phyloP scores from a whole-genome alignment of 345 rosid genomes.

The Salix caprea region DNA sequence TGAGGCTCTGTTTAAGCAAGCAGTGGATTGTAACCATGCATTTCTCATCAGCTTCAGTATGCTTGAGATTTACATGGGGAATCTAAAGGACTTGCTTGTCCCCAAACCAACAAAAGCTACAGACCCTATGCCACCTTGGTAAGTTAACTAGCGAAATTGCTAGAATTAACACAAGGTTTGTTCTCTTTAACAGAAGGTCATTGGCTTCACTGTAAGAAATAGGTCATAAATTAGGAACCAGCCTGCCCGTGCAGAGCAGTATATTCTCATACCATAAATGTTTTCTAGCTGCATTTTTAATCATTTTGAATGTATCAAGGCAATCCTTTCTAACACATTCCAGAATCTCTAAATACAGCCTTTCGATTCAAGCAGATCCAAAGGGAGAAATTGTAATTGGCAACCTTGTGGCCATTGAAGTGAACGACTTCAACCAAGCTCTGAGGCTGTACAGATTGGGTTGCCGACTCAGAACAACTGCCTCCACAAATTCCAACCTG shows the following conservation, averaged over 20 bases:
- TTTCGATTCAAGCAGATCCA: slow-evolving; percentile 52
- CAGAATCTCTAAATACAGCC: slow-evolving; percentile 43
- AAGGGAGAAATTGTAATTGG: slow-evolving; percentile 59
- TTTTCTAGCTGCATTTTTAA: neutral
- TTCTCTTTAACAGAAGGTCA: neutral
- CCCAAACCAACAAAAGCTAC: slow-evolving; percentile 49
- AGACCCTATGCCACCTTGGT: slow-evolving; percentile 59
- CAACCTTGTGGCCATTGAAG: slow-evolving; percentile 55
- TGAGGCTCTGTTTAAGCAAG: slow-evolving; percentile 54
- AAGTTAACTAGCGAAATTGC: slow-evolving; percentile 13
- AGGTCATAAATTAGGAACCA: too few species aligned
- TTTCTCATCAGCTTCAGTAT: slow-evolving; percentile 62
- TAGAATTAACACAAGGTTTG: neutral
- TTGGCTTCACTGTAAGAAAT: neutral
- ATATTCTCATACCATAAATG: too few species aligned
- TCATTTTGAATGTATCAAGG: neutral
- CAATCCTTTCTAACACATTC: neutral
- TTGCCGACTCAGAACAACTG: slow-evolving; percentile 72
- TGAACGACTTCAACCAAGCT: slow-evolving; percentile 57
- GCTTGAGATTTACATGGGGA: slow-evolving; percentile 85
- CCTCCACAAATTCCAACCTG: slow-evolving; percentile 64
- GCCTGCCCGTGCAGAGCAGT: too few species aligned
- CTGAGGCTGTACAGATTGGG: slow-evolving; percentile 64
- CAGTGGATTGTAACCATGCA: slow-evolving; percentile 45
- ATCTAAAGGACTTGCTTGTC: slow-evolving; percentile 64